A percentile compares a stretch with the other conserved stretches of the same genome.
These are phyloP conservation scores for Sporothrix brasiliensis DNA, from an alignment of 2,329 filamentous ascomycete species.

Conservation along the genomic window DNA sequence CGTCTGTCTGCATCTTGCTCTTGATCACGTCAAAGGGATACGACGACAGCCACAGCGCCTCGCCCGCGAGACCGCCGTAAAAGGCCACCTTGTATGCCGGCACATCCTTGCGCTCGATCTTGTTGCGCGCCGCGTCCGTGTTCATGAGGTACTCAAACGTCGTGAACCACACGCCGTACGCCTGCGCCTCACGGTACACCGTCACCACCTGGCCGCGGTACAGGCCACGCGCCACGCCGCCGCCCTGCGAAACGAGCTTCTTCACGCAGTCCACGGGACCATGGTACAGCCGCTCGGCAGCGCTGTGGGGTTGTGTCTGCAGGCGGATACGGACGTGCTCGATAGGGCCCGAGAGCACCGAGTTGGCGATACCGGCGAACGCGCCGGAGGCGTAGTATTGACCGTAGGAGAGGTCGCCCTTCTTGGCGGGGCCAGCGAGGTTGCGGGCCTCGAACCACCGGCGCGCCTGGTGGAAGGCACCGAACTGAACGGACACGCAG, in stretches of 20 bases:
- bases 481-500: constrained; percentile 98
- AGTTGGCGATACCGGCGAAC: constrained; percentile 90
- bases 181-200: constrained; percentile 83
- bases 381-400: constrained; percentile 92
- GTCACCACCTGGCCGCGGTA: constrained; percentile 91
- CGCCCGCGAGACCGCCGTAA: constrained; percentile 91
- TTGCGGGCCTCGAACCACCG: constrained; percentile 82
- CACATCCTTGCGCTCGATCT: constrained; percentile 73
- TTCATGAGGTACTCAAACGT: constrained; percentile 98
- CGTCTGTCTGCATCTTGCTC: constrained; percentile 99
- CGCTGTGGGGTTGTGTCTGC: constrained; percentile 93
- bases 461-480: constrained; percentile 90
- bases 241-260: constrained; percentile 70
- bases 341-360: constrained; percentile 83
- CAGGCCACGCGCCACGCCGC: constrained; percentile 70
- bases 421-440: constrained; percentile 56
- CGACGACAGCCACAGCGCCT: constrained; percentile 88
- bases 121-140: constrained; percentile 76
- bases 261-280: constrained; percentile 89
- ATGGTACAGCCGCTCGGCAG: constrained; percentile 68
- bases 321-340: constrained; percentile 96
- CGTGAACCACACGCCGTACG: constrained; percentile 95
- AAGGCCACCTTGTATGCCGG: constrained; percentile 82
- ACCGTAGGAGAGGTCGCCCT: constrained; percentile 65
- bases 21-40: constrained; percentile 98